Conservation (phyloP, 768 basidiomycete genomes). For the Tulasnella sp. region DNA sequence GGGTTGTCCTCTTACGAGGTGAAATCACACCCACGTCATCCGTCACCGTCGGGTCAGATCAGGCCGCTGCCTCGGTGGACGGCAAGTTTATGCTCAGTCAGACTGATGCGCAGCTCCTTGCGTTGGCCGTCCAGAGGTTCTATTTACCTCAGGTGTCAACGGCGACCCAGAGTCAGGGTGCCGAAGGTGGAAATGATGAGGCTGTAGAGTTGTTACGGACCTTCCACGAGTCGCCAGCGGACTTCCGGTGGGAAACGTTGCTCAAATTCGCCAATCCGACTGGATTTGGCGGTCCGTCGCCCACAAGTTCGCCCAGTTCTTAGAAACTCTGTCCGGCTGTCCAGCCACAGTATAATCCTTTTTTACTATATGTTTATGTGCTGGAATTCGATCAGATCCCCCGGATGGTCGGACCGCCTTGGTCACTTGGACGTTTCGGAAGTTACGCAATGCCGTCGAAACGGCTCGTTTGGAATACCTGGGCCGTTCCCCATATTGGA, state of each 20-base stretch:
- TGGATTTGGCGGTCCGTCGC: neutral
- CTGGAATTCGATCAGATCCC: neutral
- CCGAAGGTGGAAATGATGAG: constrained; percentile 29
- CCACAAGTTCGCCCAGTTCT: neutral
- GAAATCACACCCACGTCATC: constrained; percentile 72
- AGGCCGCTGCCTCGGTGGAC: constrained; percentile 30
- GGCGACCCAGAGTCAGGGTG: constrained; percentile 28
- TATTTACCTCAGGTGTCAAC: constrained; percentile 55
- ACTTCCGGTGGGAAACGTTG: constrained; percentile 12
- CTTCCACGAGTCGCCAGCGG: constrained; percentile 9
- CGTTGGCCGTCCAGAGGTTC: constrained; percentile 75
- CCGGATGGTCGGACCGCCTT: neutral
- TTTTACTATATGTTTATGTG: neutral
- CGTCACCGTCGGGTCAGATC: constrained; percentile 24
- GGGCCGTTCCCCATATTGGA: too few species aligned
- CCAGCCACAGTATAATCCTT: neutral
- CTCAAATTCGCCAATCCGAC: neutral
- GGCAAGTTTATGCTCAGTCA: constrained; percentile 58
- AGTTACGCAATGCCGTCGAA: neutral
- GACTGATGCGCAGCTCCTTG: constrained; percentile 75
- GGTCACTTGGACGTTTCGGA: neutral
- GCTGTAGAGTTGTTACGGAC: constrained; percentile 4
- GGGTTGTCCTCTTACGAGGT: constrained; percentile 77
- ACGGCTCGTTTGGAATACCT: too few species aligned
- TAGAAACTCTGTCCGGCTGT: neutral